Evolutionary conservation across 768 basidiomycete genomes (phyloP).

Genomic region (Kwoniella sp.): DNA sequence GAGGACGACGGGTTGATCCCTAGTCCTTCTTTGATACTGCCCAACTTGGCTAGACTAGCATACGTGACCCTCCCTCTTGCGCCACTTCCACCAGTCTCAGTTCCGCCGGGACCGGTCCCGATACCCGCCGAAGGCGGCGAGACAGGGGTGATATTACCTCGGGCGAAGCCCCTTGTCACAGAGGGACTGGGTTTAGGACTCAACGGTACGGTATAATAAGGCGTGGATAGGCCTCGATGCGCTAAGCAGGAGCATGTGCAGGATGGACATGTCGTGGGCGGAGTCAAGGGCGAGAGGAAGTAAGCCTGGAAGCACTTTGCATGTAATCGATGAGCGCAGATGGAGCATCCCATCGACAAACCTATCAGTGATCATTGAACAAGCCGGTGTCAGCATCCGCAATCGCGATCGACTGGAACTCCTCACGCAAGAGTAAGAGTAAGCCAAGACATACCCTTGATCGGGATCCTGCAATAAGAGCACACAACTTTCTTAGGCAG

Average conservation of each 20-base stretch:
- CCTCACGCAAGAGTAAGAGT: background rate
- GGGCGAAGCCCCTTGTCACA: conserved; percentile 15
- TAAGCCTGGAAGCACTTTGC: conserved; percentile 33
- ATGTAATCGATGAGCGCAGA: conserved; percentile 42
- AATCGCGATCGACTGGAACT: too few relatives aligned
- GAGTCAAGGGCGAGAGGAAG: conserved; percentile 7
- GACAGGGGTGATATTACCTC: conserved; percentile 15
- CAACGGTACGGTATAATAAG: conserved; percentile 12
- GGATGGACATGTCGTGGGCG: conserved; percentile 29
- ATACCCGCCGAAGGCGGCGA: conserved; percentile 1
- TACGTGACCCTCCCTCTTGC: conserved; percentile 16
- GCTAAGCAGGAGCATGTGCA: conserved; percentile 34
- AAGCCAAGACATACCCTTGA: conserved; percentile 43
- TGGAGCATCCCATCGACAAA: conserved; percentile 37
- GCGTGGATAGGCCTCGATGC: conserved; percentile 26
- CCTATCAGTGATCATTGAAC: conserved; percentile 18
- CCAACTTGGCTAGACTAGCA: conserved; percentile 26
- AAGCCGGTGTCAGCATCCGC: background rate
- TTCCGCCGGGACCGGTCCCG: background rate
- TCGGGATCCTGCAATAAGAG: conserved; percentile 49
- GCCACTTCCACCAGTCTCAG: background rate
- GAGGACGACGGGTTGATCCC: conserved; percentile 2
- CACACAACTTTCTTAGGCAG: conserved; percentile 31
- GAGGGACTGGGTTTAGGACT: conserved; percentile 5
- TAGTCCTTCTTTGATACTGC: conserved; percentile 21